Conservation (phyloP, 345 rosid species). For the Streptanthus diversifolius region DNA sequence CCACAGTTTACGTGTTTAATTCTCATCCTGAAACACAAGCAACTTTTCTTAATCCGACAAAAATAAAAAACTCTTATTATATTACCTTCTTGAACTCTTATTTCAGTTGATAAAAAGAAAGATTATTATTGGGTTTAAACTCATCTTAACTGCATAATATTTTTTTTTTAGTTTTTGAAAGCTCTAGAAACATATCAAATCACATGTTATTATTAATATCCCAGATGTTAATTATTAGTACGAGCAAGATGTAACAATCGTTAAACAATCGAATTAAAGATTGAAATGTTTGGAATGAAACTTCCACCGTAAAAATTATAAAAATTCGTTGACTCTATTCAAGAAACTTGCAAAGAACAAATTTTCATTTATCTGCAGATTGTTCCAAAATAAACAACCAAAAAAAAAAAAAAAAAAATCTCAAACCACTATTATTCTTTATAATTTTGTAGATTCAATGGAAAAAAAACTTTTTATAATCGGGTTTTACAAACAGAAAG, state of each 20-base stretch:
- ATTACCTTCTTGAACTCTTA: background rate
- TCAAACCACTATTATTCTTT: no score
- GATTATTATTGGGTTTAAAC: background rate
- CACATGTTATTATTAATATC: background rate
- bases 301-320: no score
- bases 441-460: no score
- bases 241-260: background rate
- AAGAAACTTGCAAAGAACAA: no score
- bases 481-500: no score
- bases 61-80: background rate
- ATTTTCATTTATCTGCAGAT: no score
- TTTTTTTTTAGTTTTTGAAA: background rate
- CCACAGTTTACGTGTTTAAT: conserved; percentile 24
- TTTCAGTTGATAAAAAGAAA: background rate
- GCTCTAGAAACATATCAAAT: background rate
- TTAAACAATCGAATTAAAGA: background rate
- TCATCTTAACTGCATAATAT: background rate
- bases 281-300: background rate
- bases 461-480: no score
- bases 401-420: no score
- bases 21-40: conserved; percentile 5
- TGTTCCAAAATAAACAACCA: no score
- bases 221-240: background rate
- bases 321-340: no score
- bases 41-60: background rate